Percentiles rank a stretch among this genome's conserved stretches.
Evolutionary conservation across 352 stramenopile species (phyloP).

Genomic region (Globisporangium ultimum): DNA sequence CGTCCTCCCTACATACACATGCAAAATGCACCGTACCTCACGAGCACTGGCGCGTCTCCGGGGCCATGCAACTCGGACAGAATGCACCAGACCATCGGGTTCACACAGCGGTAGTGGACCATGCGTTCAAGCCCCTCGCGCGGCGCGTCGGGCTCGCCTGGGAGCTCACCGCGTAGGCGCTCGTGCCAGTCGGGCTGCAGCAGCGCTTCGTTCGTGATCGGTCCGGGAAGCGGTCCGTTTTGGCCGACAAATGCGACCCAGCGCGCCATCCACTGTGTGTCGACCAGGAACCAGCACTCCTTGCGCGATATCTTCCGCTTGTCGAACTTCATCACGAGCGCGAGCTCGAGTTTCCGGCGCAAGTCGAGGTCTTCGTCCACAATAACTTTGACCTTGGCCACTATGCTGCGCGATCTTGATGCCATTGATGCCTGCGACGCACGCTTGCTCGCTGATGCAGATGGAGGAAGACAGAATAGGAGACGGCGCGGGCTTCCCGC

Average conservation of each 20-base stretch:
- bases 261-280: slow-evolving; percentile 57
- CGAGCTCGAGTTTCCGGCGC: slow-evolving; percentile 63
- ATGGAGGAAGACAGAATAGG: slow-evolving; percentile 42
- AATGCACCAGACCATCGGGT: slow-evolving; percentile 74
- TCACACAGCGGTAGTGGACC: slow-evolving; percentile 66
- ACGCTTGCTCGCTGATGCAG: slow-evolving; percentile 3
- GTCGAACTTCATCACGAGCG: slow-evolving; percentile 63
- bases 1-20: not conserved
- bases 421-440: not conserved
- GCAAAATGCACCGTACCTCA: slow-evolving; percentile 10
- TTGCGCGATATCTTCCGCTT: slow-evolving; percentile 41
- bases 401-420: not conserved
- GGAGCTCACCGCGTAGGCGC: slow-evolving; percentile 20
- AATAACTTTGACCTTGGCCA: slow-evolving; percentile 5
- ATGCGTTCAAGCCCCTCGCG: slow-evolving; percentile 37
- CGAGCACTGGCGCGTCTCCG: slow-evolving; percentile 42
- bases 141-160: slow-evolving; percentile 40
- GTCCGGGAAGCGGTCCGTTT: slow-evolving; percentile 45
- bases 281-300: slow-evolving; percentile 76
- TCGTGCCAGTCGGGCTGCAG: slow-evolving; percentile 36
- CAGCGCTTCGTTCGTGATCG: slow-evolving; percentile 64
- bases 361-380: slow-evolving; percentile 41
- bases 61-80: slow-evolving; percentile 59
- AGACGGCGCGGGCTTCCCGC: slow-evolving; percentile 33
- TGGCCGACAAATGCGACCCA: slow-evolving; percentile 60